Conservation (phyloP, 305 asterid genomes). For the Fraxinus xanthoxyloides region DNA sequence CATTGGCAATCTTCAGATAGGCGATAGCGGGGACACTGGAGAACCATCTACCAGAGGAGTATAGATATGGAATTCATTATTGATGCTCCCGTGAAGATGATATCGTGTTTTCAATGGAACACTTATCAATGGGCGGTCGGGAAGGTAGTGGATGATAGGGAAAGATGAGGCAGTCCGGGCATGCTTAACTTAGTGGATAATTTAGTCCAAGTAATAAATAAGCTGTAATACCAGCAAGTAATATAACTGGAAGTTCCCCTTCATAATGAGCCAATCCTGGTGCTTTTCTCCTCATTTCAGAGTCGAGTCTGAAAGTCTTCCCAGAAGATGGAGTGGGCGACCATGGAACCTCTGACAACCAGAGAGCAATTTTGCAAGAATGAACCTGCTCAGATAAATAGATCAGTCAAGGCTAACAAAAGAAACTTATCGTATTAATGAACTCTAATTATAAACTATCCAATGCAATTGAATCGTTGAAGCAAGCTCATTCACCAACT, state of each 20-base stretch:
- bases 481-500: neutral
- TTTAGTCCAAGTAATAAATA: slow-evolving; percentile 65
- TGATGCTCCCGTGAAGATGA: slow-evolving; percentile 71
- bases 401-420: slow-evolving; percentile 8
- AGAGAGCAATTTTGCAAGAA: slow-evolving; percentile 68
- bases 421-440: neutral
- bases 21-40: slow-evolving; percentile 69
- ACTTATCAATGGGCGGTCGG: slow-evolving; percentile 45
- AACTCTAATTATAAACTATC: neutral
- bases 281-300: slow-evolving; percentile 58
- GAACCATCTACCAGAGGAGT: slow-evolving; percentile 68
- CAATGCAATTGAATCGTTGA: neutral
- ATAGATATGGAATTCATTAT: slow-evolving; percentile 60
- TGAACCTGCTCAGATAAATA: slow-evolving; percentile 51
- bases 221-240: slow-evolving; percentile 88
- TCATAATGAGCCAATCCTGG: slow-evolving; percentile 46
- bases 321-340: slow-evolving; percentile 81
- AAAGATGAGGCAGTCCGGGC: slow-evolving; percentile 62
- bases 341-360: slow-evolving; percentile 75
- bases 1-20: slow-evolving; percentile 64
- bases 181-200: slow-evolving; percentile 76
- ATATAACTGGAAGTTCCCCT: slow-evolving; percentile 80
- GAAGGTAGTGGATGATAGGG: slow-evolving; percentile 58
- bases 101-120: slow-evolving; percentile 42
- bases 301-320: slow-evolving; percentile 56